phyloP scores from a whole-genome alignment of 1,284 basidiomycete species.

The Vanrija pseudolonga region DNA sequence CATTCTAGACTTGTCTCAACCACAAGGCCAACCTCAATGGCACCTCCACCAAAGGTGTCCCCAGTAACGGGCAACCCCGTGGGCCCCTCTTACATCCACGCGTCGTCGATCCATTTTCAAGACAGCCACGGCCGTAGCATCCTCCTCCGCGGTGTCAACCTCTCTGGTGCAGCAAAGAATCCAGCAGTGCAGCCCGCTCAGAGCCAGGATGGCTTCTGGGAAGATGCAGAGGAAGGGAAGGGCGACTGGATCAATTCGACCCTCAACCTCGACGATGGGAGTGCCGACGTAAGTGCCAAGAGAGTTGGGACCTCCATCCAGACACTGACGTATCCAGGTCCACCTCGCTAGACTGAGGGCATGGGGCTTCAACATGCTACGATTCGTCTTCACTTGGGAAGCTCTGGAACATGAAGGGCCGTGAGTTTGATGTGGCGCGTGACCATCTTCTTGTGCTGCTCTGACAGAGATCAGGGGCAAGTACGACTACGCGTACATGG shows the following conservation, averaged over 20 bases:
- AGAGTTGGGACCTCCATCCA: background rate
- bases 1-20: no score
- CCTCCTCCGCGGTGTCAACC: conserved; percentile 86
- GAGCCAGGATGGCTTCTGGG: conserved; percentile 79
- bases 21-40: conserved; percentile 22
- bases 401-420: conserved; percentile 88
- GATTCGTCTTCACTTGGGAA: conserved; percentile 94
- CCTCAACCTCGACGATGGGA: conserved; percentile 60
- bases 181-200: conserved; percentile 68
- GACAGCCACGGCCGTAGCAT: conserved; percentile 78
- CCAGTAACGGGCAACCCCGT: conserved; percentile 64
- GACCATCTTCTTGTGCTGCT: background rate
- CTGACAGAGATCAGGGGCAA: conserved; percentile 59
- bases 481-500: conserved; percentile 88
- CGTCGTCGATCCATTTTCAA: conserved; percentile 69
- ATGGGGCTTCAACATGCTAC: conserved; percentile 93
- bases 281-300: conserved; percentile 38
- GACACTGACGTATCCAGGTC: conserved; percentile 56
- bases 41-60: conserved; percentile 53
- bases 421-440: conserved; percentile 60
- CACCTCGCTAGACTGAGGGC: conserved; percentile 78
- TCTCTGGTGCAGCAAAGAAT: conserved; percentile 82
- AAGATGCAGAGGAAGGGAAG: conserved; percentile 65
- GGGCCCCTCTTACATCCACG: conserved; percentile 56
- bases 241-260: conserved; percentile 69